These are phyloP conservation scores for Penicillium desertorum DNA, from an alignment of 495 filamentous ascomycete genomes.

Conservation along the genomic window DNA sequence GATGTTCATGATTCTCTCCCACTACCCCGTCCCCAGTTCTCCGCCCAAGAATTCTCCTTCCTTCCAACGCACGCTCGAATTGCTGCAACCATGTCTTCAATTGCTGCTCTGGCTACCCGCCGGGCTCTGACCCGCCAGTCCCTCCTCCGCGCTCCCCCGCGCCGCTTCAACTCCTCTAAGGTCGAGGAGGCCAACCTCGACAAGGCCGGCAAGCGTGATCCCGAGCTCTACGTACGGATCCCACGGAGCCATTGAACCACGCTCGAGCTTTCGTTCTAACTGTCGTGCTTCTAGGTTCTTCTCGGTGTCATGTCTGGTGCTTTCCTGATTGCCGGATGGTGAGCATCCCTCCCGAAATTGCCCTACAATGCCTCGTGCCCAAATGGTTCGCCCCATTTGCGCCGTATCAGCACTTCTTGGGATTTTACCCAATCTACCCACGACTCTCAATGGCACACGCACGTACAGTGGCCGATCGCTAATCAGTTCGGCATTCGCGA, in stretches of 20 bases:
- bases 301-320: slow-evolving; percentile 87
- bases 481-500: slow-evolving; percentile 12
- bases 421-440: not conserved
- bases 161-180: slow-evolving; percentile 48
- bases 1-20: slow-evolving; percentile 36
- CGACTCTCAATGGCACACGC: not conserved
- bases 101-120: slow-evolving; percentile 52
- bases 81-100: slow-evolving; percentile 52
- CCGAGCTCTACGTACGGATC: slow-evolving; percentile 72
- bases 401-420: slow-evolving; percentile 1
- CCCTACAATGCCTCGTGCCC: slow-evolving; percentile 36
- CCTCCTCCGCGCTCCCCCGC: slow-evolving; percentile 42
- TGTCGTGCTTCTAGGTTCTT: slow-evolving; percentile 62
- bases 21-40: slow-evolving; percentile 25
- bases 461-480: slow-evolving; percentile 14
- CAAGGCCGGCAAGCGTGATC: slow-evolving; percentile 70
- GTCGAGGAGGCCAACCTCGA: slow-evolving; percentile 53
- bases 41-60: slow-evolving; percentile 16
- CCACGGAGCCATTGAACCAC: slow-evolving; percentile 17
- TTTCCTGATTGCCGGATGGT: slow-evolving; percentile 82
- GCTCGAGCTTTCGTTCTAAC: slow-evolving; percentile 21
- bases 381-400: slow-evolving; percentile 12
- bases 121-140: slow-evolving; percentile 50
- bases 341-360: slow-evolving; percentile 25
- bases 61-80: slow-evolving; percentile 22